Base-by-base conservation (phyloP, 2,329 filamentous ascomycete species). In the Botrytis byssoidea region DNA sequence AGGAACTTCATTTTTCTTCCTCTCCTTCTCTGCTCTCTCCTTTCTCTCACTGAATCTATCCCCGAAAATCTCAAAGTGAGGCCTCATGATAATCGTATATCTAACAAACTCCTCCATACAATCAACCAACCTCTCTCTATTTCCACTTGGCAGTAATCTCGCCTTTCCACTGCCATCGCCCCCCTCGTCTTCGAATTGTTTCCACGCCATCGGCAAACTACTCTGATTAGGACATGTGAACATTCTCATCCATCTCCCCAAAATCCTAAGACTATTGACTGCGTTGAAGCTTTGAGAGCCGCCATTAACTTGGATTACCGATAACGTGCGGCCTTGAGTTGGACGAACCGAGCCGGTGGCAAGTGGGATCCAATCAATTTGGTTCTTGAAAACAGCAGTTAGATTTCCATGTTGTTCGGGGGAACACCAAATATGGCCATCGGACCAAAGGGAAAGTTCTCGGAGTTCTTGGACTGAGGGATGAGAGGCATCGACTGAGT, bases 81-180 rank as follows among this genome's bases (percentile, higher is more conserved):
- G 86, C 71, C 88, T 82, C 88, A 92, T 91, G 1, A 92, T 75
- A 42, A 92, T 85, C 0, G 88, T 91, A 78, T 90, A 91, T 80
- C 92, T 91, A 6, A 92, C 89, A 81, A 92, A 87, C 80, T 92
- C 90, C 82, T 92, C 90, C 86, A 91, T 91, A 75, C 88, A 90
- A 81, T 91, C 89, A 1, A 91, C 88, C 22, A 91, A 77, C 3
- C 89, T 83, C 72, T 90, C 87, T 18, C 89, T 81, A 75, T 91
- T 90, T 0, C 84, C 83, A 78, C 88, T 87, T 0, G 86, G 83
- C 79, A 87, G 83, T 8, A 57, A 42, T 32, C 48, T 42, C 40
- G 91, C 82, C 48, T 88, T 81, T 65, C 85, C 86, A 37, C 86
- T 84, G 6, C 80, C 85, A 75, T 84, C 74, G 5, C 74, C 77